Base-by-base conservation (phyloP, 768 basidiomycete genomes). In the Kwoniella europaea region DNA sequence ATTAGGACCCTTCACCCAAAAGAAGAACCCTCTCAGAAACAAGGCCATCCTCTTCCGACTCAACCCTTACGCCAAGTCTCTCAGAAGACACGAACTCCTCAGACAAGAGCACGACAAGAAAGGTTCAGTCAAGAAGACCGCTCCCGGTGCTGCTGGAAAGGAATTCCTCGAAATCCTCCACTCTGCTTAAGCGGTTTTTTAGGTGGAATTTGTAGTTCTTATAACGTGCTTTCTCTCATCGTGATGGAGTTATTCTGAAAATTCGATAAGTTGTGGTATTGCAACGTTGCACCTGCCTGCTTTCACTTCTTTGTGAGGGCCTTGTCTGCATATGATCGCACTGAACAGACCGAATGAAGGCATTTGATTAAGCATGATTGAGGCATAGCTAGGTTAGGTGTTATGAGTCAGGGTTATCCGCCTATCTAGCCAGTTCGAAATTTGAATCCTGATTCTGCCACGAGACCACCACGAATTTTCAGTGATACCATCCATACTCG, bases 11-110 rank as follows among this genome's bases (percentile, higher is more conserved):
- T 94, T 92, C 92, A 92, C 94, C 74, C 95, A 98, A 87, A 94
- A 94, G 92, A 98, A 98, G 91, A 98, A 97, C 88, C 94, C 95
- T 64, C 89, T 97, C 80, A 85, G 89, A 86, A 97, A 97, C 90
- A 94, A 92, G 88, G 91, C 88, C 62, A 86, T 95, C 78, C 90
- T 95, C 83, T 95, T 94, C 93, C 91, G 94, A 80, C 89, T 98
- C 86, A 98, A 98, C 88, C 96, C 96, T 64, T 98, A 98, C 86
- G 96, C 95, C 80, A 96, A 96, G 89, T 91, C 91, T 56, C 85
- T 94, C 80, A 91, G 93, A 84, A 87, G 91, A 77, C 91, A 94
- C 81, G 93, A 96, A 83, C 85, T 96, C 75, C 68, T 82, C 71
- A 79, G 79, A 74, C 63, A 70, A 59, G 76, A 85, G 81, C 74